Evolutionary conservation across 225 moss, liverwort and hornwort species (phyloP).

Genomic region (Climacium dendroides): DNA sequence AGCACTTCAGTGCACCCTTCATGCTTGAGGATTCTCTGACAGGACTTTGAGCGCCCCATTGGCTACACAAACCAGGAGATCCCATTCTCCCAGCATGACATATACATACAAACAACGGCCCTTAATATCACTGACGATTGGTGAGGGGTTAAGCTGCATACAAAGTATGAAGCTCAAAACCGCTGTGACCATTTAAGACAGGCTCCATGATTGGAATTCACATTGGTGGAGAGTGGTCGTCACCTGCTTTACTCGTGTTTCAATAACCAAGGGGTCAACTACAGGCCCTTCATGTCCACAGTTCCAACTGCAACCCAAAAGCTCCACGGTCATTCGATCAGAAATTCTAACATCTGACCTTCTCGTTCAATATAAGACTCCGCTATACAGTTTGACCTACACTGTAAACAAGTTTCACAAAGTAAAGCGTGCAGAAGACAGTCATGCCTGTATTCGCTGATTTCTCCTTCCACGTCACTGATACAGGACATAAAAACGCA

Average conservation of each 20-base stretch:
- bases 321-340: background rate
- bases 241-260: conserved; percentile 92
- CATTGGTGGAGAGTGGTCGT: background rate
- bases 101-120: background rate
- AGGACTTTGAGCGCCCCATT: background rate
- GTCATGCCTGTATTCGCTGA: conserved; percentile 49
- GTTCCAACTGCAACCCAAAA: conserved; percentile 62
- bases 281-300: conserved; percentile 69
- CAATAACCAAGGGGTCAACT: conserved; percentile 49
- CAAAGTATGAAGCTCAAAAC: background rate
- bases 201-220: background rate
- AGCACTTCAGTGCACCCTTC: background rate
- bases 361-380: background rate
- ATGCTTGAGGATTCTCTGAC: background rate
- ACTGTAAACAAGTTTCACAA: background rate
- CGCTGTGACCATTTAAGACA: background rate
- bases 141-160: background rate
- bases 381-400: background rate
- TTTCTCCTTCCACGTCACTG: conserved; percentile 55
- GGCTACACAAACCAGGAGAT: background rate
- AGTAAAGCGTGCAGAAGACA: background rate
- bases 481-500: background rate
- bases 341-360: background rate
- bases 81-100: background rate
- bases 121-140: background rate